Base-by-base conservation (phyloP, 305 asterid genomes). In the Rubia tinctorum region DNA sequence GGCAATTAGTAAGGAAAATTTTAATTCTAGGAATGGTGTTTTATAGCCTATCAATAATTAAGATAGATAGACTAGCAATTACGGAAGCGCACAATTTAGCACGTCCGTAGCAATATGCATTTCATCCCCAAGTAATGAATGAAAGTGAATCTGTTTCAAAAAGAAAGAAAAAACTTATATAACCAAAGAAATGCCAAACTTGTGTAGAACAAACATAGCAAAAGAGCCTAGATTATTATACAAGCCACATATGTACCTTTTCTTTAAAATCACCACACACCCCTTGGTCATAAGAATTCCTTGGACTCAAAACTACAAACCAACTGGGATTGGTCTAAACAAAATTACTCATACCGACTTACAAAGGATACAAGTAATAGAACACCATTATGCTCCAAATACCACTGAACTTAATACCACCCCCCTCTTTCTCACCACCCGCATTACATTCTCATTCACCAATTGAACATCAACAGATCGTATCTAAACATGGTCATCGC, bases 361-460 rank as follows among this genome's bases (percentile, higher is more conserved):
- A 14, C 66, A 61, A 61, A 4, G 20, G 20, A 14, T 13, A n/a
- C 61, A 61, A 30, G n/a, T 30, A 61, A 11, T 61, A 61, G 8
- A 25, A 61, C 66, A 61, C 40, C 66, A 61, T 23, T 27, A 27
- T 27, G 66, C 66, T 27, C 66, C 9, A 27, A n/a, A 61, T 61
- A 27, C 65, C 37, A 9, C n/a, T 27, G 66, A 27, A 17, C 43
- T 13, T 13, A 11, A 51, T 13, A 51, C 58, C 58, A 51, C 58
- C 58, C 27, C 39, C 39, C 65, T 27, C 66, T 27, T 61, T 61
- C 66, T 30, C 43, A 25, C 15, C 66, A 61, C 66, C 39, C 6
- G 40, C 66, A 27, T 9, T 60, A 60, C 65, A 34, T 63, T 37
- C 20, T 17, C 68, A 63, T 63, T 63, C 7, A 20, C 20, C 61